Evolutionary conservation across 371 early-diverging fungal genomes (phyloP), one percentile per base, ranked within the genome.

Genomic region (Paramicrosporidium saccamoebae): DNA sequence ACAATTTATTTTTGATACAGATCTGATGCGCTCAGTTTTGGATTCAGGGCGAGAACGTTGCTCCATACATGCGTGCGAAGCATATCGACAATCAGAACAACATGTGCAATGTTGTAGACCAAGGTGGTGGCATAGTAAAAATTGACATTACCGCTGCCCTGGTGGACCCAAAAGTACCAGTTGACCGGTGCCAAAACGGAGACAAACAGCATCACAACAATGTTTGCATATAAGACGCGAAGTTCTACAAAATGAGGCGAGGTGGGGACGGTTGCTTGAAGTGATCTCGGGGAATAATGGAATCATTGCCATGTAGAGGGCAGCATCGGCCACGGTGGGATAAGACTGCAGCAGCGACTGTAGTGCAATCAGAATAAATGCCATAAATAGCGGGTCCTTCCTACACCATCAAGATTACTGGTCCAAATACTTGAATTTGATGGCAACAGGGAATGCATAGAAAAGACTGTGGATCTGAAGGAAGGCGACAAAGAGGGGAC

Each of bases 71-170:
- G n/a, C n/a, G n/a, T n/a, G n/a, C n/a, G n/a, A n/a, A n/a, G n/a
- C 14, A 65, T 23, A 32, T 86, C 88, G 8, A 68, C 55, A 16
- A 79, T 34, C 23, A 77, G 37, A 12, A 72, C 35, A 14, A 78
- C 59, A 34, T 71, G 73, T 1, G 72, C 69, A 12, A 81, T 44
- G 6, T 59, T 64, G 27, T 66, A 74, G 0, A 84, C 73, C 17
- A 90, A 54, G 1, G 79, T 84, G 10, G 79, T 75, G 5, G 88
- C 81, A 32, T 82, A 90, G 37, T 71, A 84, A 37, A 86, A 90
- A 42, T 90, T 90, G 25, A 84, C 78, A 46, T 90, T 90, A 11
- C 86, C 92, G 26, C 68, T 65, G 4, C 81, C 84, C 8, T 64
- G 58, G 42, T 74, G 73, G 15, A 84, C 57, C 88, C 88, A 90